Conservation (phyloP, 331 rosid species). For the Malus hybrid region DNA sequence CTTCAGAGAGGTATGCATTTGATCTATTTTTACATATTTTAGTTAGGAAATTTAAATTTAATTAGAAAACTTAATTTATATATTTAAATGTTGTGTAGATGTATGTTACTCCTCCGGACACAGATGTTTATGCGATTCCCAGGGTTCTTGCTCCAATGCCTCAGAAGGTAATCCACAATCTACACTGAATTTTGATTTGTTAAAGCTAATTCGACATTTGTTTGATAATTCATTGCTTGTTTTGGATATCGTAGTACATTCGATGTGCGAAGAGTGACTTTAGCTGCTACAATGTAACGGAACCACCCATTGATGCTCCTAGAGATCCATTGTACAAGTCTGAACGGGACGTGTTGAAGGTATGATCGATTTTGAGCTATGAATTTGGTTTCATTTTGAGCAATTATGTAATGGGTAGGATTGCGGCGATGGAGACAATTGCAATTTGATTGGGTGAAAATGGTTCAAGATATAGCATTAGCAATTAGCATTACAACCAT, state of each 20-base stretch:
- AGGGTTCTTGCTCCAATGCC: slow-evolving; percentile 95
- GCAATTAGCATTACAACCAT: background rate
- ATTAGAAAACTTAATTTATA: background rate
- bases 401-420: background rate
- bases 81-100: slow-evolving; percentile 34
- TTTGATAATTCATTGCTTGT: background rate
- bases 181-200: background rate
- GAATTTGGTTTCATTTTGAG: background rate
- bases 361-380: slow-evolving; percentile 5
- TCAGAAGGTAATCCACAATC: slow-evolving; percentile 43
- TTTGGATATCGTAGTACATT: slow-evolving; percentile 52
- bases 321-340: slow-evolving; percentile 85
- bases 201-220: background rate
- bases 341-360: slow-evolving; percentile 75
- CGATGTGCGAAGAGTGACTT: slow-evolving; percentile 84
- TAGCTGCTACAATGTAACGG: slow-evolving; percentile 74
- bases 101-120: slow-evolving; percentile 98
- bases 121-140: slow-evolving; percentile 90
- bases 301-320: slow-evolving; percentile 92
- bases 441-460: background rate
- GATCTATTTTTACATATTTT: background rate
- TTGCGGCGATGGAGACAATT: background rate
- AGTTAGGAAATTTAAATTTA: background rate
- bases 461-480: background rate
- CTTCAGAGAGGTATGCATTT: slow-evolving; percentile 68